phyloP scores from a whole-genome alignment of 208 protist genomes.

The Leishmania turanica region DNA sequence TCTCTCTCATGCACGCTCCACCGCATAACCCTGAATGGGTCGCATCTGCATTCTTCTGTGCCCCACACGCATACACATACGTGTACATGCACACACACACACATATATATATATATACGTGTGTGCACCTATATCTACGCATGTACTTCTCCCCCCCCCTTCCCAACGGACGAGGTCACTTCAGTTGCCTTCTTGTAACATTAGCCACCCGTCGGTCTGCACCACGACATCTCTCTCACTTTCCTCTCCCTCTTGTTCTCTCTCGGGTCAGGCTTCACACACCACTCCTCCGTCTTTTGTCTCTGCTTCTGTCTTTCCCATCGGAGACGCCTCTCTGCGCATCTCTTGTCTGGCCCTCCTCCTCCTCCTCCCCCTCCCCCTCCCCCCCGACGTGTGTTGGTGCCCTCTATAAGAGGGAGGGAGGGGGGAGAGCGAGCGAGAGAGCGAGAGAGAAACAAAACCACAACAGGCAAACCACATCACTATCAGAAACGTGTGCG shows the following conservation, averaged over 20 bases:
- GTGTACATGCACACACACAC: neutral
- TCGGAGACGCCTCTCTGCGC: neutral
- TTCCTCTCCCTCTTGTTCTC: neutral
- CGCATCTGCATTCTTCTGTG: neutral
- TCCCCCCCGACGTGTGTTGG: neutral
- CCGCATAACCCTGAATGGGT: neutral
- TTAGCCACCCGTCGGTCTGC: neutral
- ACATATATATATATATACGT: neutral
- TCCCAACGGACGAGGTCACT: neutral
- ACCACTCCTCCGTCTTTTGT: slow-evolving; percentile 6
- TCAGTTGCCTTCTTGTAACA: neutral
- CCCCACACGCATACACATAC: neutral
- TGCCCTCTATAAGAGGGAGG: neutral
- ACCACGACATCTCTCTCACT: neutral
- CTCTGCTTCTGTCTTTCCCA: slow-evolving; percentile 16
- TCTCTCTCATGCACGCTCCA: neutral
- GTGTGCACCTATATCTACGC: neutral
- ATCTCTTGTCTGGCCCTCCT: neutral
- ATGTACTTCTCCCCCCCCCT: neutral
- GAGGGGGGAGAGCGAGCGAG: neutral
- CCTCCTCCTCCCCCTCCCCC: neutral
- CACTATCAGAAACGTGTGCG: neutral
- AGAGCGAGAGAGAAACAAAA: neutral
- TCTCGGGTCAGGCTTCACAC: neutral
- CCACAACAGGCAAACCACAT: neutral